Evolutionary conservation across 805 yeast species (phyloP).

Genomic region (Scheffersomyces coipomensis): DNA sequence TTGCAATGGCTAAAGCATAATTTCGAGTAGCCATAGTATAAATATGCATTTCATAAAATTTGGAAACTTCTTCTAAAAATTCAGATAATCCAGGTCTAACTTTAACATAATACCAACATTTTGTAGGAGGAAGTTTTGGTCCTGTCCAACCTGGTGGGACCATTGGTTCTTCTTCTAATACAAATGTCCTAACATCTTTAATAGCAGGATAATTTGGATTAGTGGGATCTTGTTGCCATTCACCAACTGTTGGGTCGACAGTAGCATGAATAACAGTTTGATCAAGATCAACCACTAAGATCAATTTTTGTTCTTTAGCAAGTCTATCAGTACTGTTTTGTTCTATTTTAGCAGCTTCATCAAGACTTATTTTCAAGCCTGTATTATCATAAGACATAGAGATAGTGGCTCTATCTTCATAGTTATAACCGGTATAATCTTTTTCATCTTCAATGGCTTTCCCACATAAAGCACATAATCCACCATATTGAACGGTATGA

Average conservation of each 20-base stretch:
- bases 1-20: slow-evolving; percentile 87
- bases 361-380: slow-evolving; percentile 76
- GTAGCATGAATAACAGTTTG: slow-evolving; percentile 98
- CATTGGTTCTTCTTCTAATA: slow-evolving; percentile 72
- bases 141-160: slow-evolving; percentile 60
- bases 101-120: slow-evolving; percentile 90
- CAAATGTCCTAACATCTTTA: slow-evolving; percentile 75
- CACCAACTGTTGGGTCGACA: slow-evolving; percentile 95
- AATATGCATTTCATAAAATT: slow-evolving; percentile 83
- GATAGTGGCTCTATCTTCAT: slow-evolving; percentile 76
- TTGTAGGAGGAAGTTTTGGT: slow-evolving; percentile 54
- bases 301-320: slow-evolving; percentile 62
- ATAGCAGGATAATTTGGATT: slow-evolving; percentile 86
- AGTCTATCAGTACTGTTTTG: slow-evolving; percentile 60
- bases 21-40: slow-evolving; percentile 98
- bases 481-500: slow-evolving; percentile 92
- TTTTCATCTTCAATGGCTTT: slow-evolving; percentile 63
- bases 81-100: slow-evolving; percentile 81
- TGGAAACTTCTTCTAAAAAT: slow-evolving; percentile 63
- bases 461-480: slow-evolving; percentile 93
- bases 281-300: slow-evolving; percentile 92
- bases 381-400: slow-evolving; percentile 87
- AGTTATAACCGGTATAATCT: slow-evolving; percentile 72
- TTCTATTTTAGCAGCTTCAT: slow-evolving; percentile 86
- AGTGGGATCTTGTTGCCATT: slow-evolving; percentile 85